phyloP scores from a whole-genome alignment of 164 flowering plant genomes.

The Nymphaea thermarum region DNA sequence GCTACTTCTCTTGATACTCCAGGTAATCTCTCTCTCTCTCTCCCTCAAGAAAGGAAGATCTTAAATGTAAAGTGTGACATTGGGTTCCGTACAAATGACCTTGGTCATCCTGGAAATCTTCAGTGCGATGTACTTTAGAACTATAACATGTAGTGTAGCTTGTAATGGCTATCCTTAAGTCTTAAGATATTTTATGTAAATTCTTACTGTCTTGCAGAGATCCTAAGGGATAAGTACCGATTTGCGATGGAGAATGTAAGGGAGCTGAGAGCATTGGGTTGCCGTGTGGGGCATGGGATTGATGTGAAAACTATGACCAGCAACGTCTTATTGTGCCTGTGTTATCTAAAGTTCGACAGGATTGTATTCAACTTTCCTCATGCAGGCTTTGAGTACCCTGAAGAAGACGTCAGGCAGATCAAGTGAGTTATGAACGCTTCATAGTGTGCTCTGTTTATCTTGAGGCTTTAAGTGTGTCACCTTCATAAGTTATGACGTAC shows the following conservation, averaged over 20 bases:
- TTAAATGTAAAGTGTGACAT: too few species aligned
- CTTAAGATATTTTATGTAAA: too few species aligned
- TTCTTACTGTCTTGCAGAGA: not conserved
- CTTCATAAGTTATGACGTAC: too few species aligned
- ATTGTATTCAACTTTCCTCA: constrained; percentile 50
- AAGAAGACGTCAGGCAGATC: constrained; percentile 14
- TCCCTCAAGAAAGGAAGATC: too few species aligned
- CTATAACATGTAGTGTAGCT: too few species aligned
- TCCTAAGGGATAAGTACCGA: not conserved
- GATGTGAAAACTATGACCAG: constrained; percentile 21
- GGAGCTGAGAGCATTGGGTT: constrained; percentile 15
- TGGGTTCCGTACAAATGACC: too few species aligned
- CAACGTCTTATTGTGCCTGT: constrained; percentile 10
- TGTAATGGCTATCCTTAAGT: too few species aligned
- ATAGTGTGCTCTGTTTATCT: too few species aligned
- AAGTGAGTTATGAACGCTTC: constrained; percentile 9
- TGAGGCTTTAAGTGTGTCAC: too few species aligned
- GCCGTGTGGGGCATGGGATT: constrained; percentile 21
- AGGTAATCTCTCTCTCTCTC: constrained; percentile 2
- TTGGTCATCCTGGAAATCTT: too few species aligned
- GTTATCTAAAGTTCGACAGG: constrained; percentile 18
- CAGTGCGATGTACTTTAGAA: too few species aligned
- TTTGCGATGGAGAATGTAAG: constrained; percentile 8
- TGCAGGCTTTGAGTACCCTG: constrained; percentile 10
- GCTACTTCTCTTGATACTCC: constrained; percentile 12